phyloP scores from a whole-genome alignment of 805 yeast genomes.

The Candida argentea region DNA sequence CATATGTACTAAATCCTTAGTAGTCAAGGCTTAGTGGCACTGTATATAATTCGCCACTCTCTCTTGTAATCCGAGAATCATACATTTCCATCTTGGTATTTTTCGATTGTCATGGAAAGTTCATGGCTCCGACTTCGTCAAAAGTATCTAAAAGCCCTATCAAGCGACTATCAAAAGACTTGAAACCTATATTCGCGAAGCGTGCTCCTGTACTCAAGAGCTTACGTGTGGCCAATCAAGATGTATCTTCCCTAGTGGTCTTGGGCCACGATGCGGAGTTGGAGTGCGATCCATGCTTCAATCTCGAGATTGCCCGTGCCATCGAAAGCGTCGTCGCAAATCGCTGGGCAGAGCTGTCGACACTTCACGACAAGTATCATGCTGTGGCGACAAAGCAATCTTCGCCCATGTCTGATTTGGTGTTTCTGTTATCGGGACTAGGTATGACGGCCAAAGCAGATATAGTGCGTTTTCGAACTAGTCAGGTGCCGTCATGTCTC shows the following conservation, averaged over 20 bases:
- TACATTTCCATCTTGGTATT: not conserved
- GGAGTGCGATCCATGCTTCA: constrained; percentile 30
- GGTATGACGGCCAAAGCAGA: constrained; percentile 26
- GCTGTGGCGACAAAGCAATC: constrained; percentile 5
- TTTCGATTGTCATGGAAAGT: constrained; percentile 13
- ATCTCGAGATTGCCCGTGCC: constrained; percentile 18
- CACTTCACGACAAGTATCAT: constrained; percentile 16
- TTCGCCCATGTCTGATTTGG: constrained; percentile 14
- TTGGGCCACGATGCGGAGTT: constrained; percentile 26
- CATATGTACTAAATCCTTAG: constrained; percentile 8
- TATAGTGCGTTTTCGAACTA: constrained; percentile 21
- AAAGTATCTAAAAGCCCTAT: constrained; percentile 13
- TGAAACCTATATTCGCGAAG: too few species aligned
- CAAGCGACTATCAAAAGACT: constrained; percentile 1
- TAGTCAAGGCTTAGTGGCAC: constrained; percentile 6
- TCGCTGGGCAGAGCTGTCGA: constrained; percentile 29
- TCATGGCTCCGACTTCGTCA: constrained; percentile 32
- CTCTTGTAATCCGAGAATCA: constrained; percentile 1
- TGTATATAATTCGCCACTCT: not conserved
- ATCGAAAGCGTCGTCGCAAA: constrained; percentile 22
- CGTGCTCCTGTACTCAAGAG: too few species aligned
- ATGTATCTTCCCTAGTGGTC: not conserved
- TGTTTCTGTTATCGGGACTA: constrained; percentile 25
- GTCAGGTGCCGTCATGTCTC: constrained; percentile 28
- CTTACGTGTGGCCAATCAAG: not conserved